These are phyloP conservation scores for Colletotrichum filicis DNA, from an alignment of 2,329 filamentous ascomycete species.

Conservation along the genomic window DNA sequence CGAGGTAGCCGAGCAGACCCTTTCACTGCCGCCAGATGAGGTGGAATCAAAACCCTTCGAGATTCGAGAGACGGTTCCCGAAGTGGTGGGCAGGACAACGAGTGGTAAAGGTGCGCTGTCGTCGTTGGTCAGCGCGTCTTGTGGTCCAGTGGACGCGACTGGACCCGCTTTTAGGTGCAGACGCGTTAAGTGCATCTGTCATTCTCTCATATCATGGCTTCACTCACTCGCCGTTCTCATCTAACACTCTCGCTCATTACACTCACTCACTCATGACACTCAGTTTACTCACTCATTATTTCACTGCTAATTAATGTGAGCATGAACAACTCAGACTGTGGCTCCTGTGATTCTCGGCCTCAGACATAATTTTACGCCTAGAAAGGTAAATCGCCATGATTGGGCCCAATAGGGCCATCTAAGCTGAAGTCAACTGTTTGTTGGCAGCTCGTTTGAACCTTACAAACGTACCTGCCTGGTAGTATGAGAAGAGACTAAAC, in stretches of 20 bases:
- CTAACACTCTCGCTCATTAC: not conserved
- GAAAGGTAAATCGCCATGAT: no score
- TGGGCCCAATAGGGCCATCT: no score
- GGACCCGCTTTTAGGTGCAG: not conserved
- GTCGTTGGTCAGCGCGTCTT: conserved; percentile 16
- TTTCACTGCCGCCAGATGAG: not conserved
- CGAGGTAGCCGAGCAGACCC: not conserved
- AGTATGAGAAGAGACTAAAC: no score
- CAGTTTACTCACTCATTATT: not conserved
- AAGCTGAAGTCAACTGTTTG: no score
- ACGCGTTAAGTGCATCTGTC: conserved; percentile 23
- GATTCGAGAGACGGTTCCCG: not conserved
- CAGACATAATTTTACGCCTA: no score
- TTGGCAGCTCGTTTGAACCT: no score
- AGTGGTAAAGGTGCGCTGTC: not conserved
- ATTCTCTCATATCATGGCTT: not conserved
- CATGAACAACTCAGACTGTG: no score
- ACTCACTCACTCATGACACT: not conserved
- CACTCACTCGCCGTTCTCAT: not conserved
- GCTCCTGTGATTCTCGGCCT: no score
- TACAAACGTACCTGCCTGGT: no score
- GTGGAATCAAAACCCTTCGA: not conserved
- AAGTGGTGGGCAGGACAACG: not conserved
- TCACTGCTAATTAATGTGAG: no score
- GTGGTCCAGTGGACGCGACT: conserved; percentile 8